Evolutionary conservation across 108 stramenopile genomes (phyloP), one percentile per base, ranked within the genome.

Genomic region (Hondaea fermentalgiana): DNA sequence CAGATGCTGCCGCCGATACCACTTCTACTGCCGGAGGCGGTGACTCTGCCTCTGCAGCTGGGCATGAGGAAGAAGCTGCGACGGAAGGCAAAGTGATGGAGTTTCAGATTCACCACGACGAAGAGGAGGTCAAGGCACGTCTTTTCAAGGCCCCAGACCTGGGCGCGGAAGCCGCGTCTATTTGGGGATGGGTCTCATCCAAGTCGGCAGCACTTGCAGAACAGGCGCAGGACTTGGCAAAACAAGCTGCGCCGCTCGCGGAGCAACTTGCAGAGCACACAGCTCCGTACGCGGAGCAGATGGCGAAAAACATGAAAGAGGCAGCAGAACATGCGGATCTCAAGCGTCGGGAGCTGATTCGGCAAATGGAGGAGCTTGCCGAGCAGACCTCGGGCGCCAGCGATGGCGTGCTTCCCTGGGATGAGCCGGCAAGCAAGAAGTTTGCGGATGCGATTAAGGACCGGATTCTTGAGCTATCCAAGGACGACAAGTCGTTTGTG

Each of bases 401-500:
- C 49, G 6, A 6, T 6, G 76, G 49, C 25, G 76, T 83, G 19
- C 51, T 83, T 12, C 76, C 76, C 43, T 83, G 76, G 76, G 76
- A 83, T 0, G 76, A 83, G 51, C 76, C 76, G 23, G 76, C 76
- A 16, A 83, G 76, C 51, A 10, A 23, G 19, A 12, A 83, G 51
- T 83, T 53, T 83, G 45, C 76, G 10, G 76, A 53, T 23, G 76
- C 76, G n/a, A 83, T 83, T 4, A 21, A 28, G n/a, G 76, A 83
- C 5, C 45, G 76, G 10, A 83, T 83, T 23, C 12, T 83, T 12
- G 76, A 83, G 76, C 23, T 83, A 8, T 83, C 76, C n/a, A 53
- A 53, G 49, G 76, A 83, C 76, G 76, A 83, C 51, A 83, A 83
- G 76, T 25, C 76, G 49, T 83, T 83, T 3, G 45, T 83, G 76